Evolutionary conservation across 2,329 filamentous ascomycete genomes (phyloP).

Genomic region (Dichotomopilus funicola): DNA sequence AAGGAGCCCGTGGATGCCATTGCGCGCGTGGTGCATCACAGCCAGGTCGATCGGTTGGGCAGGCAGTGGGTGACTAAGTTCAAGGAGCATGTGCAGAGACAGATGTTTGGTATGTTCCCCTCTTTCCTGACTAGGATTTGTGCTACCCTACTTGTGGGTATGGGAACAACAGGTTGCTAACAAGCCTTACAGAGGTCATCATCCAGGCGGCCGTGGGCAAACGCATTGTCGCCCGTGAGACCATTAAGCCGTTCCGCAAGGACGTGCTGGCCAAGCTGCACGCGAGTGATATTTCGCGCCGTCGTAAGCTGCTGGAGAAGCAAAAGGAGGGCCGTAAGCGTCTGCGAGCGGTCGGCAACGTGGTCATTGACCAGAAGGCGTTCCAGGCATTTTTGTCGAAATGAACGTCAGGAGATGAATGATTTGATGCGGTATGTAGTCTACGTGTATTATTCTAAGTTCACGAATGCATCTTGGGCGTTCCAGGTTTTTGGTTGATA

Average conservation of each 20-base stretch:
- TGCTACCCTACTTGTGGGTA: neutral
- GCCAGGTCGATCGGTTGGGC: slow-evolving; percentile 74
- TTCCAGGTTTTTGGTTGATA: neutral
- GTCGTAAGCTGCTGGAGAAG: slow-evolving; percentile 85
- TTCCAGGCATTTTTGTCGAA: slow-evolving; percentile 93
- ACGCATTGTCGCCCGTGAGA: slow-evolving; percentile 82
- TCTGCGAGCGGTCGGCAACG: slow-evolving; percentile 76
- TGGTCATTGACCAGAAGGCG: slow-evolving; percentile 91
- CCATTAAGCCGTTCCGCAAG: slow-evolving; percentile 93
- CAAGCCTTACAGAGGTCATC: slow-evolving; percentile 57
- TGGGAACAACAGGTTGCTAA: slow-evolving; percentile 3
- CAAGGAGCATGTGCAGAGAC: slow-evolving; percentile 90
- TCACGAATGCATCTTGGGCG: neutral
- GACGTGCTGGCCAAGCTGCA: slow-evolving; percentile 92
- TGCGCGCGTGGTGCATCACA: slow-evolving; percentile 77
- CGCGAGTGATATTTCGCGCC: slow-evolving; percentile 75
- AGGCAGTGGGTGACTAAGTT: slow-evolving; percentile 90
- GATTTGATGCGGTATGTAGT: neutral
- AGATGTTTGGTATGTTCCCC: slow-evolving; percentile 80
- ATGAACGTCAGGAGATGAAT: slow-evolving; percentile 30
- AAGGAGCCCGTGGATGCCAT: slow-evolving; percentile 91
- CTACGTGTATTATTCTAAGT: neutral
- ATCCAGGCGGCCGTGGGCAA: slow-evolving; percentile 86
- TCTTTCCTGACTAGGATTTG: neutral
- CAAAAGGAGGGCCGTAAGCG: slow-evolving; percentile 94